Evolutionary conservation across 306 rosid genomes (phyloP).

Genomic region (Gynostemma pentaphyllum): DNA sequence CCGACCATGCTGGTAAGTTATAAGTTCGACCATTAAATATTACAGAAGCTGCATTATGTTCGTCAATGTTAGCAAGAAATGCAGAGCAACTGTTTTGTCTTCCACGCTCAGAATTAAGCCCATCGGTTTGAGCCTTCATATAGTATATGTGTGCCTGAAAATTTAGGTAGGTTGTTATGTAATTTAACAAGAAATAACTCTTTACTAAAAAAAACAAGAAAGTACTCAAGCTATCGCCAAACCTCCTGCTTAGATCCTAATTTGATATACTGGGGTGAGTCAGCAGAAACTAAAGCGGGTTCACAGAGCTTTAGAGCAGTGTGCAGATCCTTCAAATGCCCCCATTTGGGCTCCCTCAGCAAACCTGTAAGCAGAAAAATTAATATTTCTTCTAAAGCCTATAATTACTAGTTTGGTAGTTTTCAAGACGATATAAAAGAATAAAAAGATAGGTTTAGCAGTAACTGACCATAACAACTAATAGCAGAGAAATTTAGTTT

Average conservation of each 20-base stretch:
- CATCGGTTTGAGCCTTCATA: constrained; percentile 17
- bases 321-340: constrained; percentile 92
- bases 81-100: constrained; percentile 53
- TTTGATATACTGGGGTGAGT: constrained; percentile 61
- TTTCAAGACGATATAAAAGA: background rate
- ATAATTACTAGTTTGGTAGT: background rate
- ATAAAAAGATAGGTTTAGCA: no score
- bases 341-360: constrained; percentile 88
- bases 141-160: constrained; percentile 72
- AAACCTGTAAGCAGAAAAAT: constrained; percentile 41
- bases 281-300: constrained; percentile 74
- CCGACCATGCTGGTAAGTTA: constrained; percentile 89
- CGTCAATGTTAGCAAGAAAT: constrained; percentile 91
- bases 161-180: no score
- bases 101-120: constrained; percentile 29
- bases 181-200: no score
- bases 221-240: constrained; percentile 12
- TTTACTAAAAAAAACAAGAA: background rate
- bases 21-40: constrained; percentile 66
- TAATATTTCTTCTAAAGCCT: background rate
- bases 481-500: background rate
- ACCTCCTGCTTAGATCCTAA: constrained; percentile 96
- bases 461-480: background rate
- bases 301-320: constrained; percentile 89
- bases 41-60: constrained; percentile 44